These are phyloP conservation scores for Colletotrichum lupini DNA, from an alignment of 2,329 filamentous ascomycete genomes.

Conservation along the genomic window DNA sequence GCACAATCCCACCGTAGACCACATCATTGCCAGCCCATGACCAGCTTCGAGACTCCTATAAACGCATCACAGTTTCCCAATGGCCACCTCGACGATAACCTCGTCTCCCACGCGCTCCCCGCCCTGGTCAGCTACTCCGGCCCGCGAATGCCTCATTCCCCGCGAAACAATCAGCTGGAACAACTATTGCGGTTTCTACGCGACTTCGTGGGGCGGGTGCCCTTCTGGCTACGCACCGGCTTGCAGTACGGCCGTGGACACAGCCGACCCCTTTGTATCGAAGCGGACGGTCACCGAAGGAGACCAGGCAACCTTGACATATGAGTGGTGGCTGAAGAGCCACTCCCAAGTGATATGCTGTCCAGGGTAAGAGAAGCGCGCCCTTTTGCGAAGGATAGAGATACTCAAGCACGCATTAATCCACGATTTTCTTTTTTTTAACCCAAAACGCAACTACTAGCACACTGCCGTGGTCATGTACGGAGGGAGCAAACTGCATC, in stretches of 20 bases:
- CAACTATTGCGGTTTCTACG: not conserved
- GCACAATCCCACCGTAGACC: not conserved
- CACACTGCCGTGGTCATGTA: not conserved
- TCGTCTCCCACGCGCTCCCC: too few relatives aligned
- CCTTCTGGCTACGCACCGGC: constrained; percentile 7
- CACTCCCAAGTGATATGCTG: not conserved
- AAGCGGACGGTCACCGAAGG: not conserved
- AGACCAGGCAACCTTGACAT: not conserved
- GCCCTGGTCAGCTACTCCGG: not conserved
- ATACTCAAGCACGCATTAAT: too few relatives aligned
- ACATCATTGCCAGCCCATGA: too few relatives aligned
- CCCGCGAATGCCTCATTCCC: not conserved
- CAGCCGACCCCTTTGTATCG: not conserved
- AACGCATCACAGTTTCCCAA: too few relatives aligned
- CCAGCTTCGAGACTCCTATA: too few relatives aligned
- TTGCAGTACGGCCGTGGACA: not conserved
- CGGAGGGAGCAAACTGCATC: not conserved
- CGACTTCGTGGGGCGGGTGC: not conserved
- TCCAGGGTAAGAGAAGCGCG: not conserved
- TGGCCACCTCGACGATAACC: too few relatives aligned
- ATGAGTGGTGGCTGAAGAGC: not conserved
- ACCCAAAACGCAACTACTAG: too few relatives aligned
- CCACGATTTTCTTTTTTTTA: too few relatives aligned
- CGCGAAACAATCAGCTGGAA: not conserved
- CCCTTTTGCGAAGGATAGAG: too few relatives aligned